Conservation (phyloP, 2,329 filamentous ascomycete species). For the Sclerotinia spermophila region DNA sequence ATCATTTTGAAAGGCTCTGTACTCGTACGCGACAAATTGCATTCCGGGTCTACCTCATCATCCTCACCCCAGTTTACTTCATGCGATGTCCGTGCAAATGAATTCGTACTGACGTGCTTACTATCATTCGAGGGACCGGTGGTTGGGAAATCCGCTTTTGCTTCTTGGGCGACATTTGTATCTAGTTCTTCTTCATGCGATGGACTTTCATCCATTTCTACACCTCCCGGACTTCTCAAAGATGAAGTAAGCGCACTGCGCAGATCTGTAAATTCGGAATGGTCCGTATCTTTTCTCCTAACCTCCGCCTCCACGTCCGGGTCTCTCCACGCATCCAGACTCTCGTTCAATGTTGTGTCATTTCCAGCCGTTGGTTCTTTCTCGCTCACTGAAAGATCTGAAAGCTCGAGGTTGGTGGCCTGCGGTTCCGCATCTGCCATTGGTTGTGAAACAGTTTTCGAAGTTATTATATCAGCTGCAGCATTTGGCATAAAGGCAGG, state of each 20-base stretch:
- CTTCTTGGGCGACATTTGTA: constrained; percentile 19
- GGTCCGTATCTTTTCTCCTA: constrained; percentile 20
- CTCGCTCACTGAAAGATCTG: neutral
- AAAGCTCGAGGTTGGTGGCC: neutral
- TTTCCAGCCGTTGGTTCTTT: neutral
- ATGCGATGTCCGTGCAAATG: constrained; percentile 61
- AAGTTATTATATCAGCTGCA: constrained; percentile 27
- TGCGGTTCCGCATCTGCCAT: constrained; percentile 11
- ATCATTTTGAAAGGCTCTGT: constrained; percentile 59
- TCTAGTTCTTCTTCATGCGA: constrained; percentile 22
- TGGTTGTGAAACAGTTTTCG: constrained; percentile 15
- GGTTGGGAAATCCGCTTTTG: constrained; percentile 29
- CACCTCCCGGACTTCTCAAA: constrained; percentile 29
- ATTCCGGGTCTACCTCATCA: constrained; percentile 50
- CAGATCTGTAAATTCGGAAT: constrained; percentile 27
- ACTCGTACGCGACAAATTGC: constrained; percentile 49
- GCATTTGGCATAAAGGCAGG: constrained; percentile 50
- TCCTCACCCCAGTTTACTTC: constrained; percentile 59
- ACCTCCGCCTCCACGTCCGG: neutral
- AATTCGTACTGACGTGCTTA: constrained; percentile 58
- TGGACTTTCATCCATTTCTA: constrained; percentile 32
- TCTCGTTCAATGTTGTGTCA: neutral
- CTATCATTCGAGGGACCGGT: constrained; percentile 37
- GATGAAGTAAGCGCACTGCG: constrained; percentile 33
- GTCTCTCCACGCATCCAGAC: neutral